phyloP scores from a whole-genome alignment of 768 basidiomycete species.

The Lactarius sp. region DNA sequence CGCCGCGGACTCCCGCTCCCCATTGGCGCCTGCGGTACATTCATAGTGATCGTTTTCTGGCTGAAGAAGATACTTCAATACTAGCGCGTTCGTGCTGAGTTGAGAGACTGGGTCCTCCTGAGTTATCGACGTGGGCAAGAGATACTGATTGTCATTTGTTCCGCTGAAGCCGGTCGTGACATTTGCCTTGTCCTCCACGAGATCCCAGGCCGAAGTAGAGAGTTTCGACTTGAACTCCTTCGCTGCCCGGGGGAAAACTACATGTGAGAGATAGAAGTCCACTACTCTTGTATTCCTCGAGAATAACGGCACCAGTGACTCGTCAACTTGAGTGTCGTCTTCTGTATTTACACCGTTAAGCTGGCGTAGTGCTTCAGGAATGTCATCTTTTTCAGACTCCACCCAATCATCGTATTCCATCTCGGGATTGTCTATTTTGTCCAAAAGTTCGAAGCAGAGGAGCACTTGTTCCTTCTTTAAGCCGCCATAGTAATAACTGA shows the following conservation, averaged over 20 bases:
- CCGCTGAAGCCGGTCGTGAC: constrained; percentile 6
- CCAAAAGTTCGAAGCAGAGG: constrained; percentile 36
- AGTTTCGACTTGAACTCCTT: neutral
- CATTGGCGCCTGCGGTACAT: too few species aligned
- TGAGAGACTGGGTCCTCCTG: too few species aligned
- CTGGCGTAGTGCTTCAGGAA: constrained; percentile 33
- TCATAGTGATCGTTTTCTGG: too few species aligned
- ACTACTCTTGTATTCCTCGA: constrained; percentile 35
- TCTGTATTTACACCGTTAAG: constrained; percentile 19
- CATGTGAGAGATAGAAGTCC: constrained; percentile 32
- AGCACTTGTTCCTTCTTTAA: constrained; percentile 38
- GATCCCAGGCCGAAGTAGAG: too few species aligned
- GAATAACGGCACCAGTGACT: constrained; percentile 34
- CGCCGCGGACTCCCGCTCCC: too few species aligned
- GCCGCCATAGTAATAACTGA: constrained; percentile 19
- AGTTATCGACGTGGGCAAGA: too few species aligned
- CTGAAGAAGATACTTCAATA: too few species aligned
- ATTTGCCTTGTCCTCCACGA: too few species aligned
- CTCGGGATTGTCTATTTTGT: constrained; percentile 39
- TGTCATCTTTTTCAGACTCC: neutral
- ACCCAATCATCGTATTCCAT: constrained; percentile 42
- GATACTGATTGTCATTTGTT: neutral
- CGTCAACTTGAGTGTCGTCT: constrained; percentile 28
- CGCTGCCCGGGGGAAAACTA: constrained; percentile 24
- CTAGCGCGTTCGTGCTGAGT: too few species aligned